Percentiles rank a stretch among this genome's conserved stretches.
Evolutionary conservation across 495 filamentous ascomycete species (phyloP).

Genomic region (Daldinia bambusicola): DNA sequence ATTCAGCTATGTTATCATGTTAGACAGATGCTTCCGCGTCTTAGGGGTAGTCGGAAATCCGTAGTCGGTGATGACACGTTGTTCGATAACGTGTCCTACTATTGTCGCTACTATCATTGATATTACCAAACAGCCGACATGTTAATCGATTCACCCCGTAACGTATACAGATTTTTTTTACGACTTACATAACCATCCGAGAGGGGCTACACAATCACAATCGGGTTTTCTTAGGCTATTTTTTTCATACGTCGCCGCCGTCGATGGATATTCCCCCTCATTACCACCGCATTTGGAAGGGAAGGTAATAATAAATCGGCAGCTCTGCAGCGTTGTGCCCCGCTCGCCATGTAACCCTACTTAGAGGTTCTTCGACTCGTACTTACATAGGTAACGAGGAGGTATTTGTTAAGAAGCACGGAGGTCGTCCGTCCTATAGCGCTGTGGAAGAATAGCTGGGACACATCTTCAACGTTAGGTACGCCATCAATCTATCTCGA

Average conservation of each 20-base stretch:
- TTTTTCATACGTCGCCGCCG: conserved; percentile 35
- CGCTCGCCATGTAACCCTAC: conserved; percentile 43
- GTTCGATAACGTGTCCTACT: conserved; percentile 33
- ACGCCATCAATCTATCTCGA: conserved; percentile 8
- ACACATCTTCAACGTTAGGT: not conserved
- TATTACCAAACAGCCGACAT: conserved; percentile 39
- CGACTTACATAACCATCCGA: conserved; percentile 27
- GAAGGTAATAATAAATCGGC: conserved; percentile 36
- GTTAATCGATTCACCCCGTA: conserved; percentile 21
- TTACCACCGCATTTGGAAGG: conserved; percentile 31
- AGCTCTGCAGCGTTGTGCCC: conserved; percentile 34
- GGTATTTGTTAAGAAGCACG: not conserved
- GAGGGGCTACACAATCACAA: conserved; percentile 26
- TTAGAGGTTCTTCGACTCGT: conserved; percentile 17
- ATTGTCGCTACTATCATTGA: conserved; percentile 4
- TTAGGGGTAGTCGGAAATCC: conserved; percentile 27
- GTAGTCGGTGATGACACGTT: conserved; percentile 37
- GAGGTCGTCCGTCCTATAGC: conserved; percentile 12
- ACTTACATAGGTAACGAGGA: conserved; percentile 3
- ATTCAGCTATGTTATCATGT: conserved; percentile 34
- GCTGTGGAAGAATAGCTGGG: conserved; percentile 10
- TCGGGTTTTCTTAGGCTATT: conserved; percentile 17
- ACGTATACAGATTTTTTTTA: conserved; percentile 4
- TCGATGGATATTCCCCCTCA: conserved; percentile 35
- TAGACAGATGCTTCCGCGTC: conserved; percentile 22